These are phyloP conservation scores for Plantago elongata DNA, from an alignment of 257 asterid genomes.

Conservation along the genomic window DNA sequence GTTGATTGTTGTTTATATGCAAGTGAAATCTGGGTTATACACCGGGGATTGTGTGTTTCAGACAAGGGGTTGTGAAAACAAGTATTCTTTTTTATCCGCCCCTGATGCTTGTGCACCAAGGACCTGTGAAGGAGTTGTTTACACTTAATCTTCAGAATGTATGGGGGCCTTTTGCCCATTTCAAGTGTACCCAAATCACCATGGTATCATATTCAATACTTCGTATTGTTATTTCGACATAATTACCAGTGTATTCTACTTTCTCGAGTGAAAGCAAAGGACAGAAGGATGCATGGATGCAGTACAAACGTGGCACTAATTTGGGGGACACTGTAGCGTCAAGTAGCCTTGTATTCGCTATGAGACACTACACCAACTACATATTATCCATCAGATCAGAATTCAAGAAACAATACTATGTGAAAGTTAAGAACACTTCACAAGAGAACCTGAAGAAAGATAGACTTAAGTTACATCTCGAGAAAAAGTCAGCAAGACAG, in stretches of 20 bases:
- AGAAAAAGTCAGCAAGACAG: constrained; percentile 76
- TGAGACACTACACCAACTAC: constrained; percentile 53
- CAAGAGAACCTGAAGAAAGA: constrained; percentile 79
- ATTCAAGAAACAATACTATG: constrained; percentile 2
- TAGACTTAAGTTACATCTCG: constrained; percentile 68
- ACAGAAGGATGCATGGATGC: constrained; percentile 94
- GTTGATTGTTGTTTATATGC: too few species aligned
- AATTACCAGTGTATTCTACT: constrained; percentile 86
- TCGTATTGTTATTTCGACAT: not conserved
- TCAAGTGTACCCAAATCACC: not conserved
- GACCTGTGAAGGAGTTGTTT: not conserved
- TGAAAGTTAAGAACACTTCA: not conserved
- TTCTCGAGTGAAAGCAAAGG: constrained; percentile 98
- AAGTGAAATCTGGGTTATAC: too few species aligned
- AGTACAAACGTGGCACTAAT: constrained; percentile 72
- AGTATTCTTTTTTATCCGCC: too few species aligned
- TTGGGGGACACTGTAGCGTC: constrained; percentile 85
- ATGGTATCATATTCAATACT: not conserved
- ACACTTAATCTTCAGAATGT: not conserved
- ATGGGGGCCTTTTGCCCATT: not conserved
- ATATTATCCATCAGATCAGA: constrained; percentile 14
- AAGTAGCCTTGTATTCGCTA: constrained; percentile 85
- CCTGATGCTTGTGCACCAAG: too few species aligned
- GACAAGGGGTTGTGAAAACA: too few species aligned
- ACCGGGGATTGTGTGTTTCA: too few species aligned